Percentiles rank a stretch among this genome's conserved stretches.
Evolutionary conservation across 352 stramenopile genomes (phyloP).

Genomic region (Phytophthora pini): DNA sequence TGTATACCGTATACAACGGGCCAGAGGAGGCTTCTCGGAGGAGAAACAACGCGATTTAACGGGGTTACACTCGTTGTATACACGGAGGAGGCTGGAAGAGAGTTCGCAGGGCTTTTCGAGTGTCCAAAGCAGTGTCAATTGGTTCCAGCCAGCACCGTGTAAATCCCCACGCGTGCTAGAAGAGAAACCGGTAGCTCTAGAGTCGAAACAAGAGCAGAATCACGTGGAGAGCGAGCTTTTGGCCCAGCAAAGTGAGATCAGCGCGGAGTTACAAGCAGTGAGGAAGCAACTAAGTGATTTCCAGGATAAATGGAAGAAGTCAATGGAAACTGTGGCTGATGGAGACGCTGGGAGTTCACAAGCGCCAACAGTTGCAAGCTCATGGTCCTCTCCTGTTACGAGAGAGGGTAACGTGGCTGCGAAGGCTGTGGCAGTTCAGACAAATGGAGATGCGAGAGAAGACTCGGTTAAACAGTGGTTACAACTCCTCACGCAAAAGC

Average conservation of each 20-base stretch:
- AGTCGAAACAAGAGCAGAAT: slow-evolving; percentile 5
- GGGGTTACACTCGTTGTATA: slow-evolving; percentile 43
- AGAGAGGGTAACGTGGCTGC: background rate
- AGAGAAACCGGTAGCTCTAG: slow-evolving; percentile 8
- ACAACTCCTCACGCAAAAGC: slow-evolving; percentile 49
- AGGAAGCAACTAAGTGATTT: slow-evolving; percentile 55
- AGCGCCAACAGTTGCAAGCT: slow-evolving; percentile 25
- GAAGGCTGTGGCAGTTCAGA: slow-evolving; percentile 26
- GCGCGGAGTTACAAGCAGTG: slow-evolving; percentile 46
- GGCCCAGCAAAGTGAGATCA: slow-evolving; percentile 43
- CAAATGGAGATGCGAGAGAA: slow-evolving; percentile 31
- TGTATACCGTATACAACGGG: slow-evolving; percentile 42
- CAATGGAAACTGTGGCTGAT: slow-evolving; percentile 6
- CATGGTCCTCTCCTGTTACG: slow-evolving; percentile 23
- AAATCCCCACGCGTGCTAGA: slow-evolving; percentile 18
- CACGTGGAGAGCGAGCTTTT: slow-evolving; percentile 27
- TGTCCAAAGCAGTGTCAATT: slow-evolving; percentile 24
- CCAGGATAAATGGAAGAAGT: slow-evolving; percentile 48
- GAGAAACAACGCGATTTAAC: slow-evolving; percentile 28
- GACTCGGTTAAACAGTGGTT: slow-evolving; percentile 54
- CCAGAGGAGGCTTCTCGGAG: slow-evolving; percentile 13
- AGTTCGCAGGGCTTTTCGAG: slow-evolving; percentile 8
- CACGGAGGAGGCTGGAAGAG: slow-evolving; percentile 35
- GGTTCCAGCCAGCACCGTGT: slow-evolving; percentile 26
- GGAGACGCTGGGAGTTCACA: slow-evolving; percentile 13